Evolutionary conservation across 2,329 filamentous ascomycete species (phyloP).

Genomic region (Pseudogymnoascus sp.): DNA sequence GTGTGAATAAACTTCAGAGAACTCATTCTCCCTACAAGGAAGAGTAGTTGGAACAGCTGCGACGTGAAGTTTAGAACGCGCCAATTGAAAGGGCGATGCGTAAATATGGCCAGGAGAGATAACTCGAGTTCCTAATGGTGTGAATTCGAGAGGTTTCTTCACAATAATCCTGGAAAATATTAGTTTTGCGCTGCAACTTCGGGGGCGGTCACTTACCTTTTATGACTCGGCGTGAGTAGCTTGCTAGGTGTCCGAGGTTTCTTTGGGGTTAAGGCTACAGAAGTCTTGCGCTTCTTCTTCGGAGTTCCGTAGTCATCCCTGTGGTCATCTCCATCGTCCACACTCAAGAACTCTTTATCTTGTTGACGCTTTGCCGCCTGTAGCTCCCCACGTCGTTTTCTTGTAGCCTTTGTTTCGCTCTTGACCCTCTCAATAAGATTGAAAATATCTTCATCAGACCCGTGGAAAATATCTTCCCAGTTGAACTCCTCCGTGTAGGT

Average conservation of each 20-base stretch:
- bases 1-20: conserved; percentile 84
- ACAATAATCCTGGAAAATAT: conserved; percentile 46
- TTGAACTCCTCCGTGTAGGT: conserved; percentile 86
- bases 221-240: conserved; percentile 52
- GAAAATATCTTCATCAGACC: conserved; percentile 22
- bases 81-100: conserved; percentile 83
- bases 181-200: neutral
- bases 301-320: conserved; percentile 40
- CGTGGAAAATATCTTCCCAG: conserved; percentile 76
- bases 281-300: conserved; percentile 45
- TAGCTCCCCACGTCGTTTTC: conserved; percentile 30
- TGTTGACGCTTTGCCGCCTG: conserved; percentile 20
- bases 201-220: conserved; percentile 37
- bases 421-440: conserved; percentile 40
- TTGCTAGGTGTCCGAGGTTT: conserved; percentile 34
- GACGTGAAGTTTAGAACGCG: conserved; percentile 81
- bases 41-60: conserved; percentile 83
- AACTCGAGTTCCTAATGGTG: conserved; percentile 79
- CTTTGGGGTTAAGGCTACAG: conserved; percentile 29
- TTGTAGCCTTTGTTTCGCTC: conserved; percentile 62
- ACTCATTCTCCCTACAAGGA: conserved; percentile 87
- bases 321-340: conserved; percentile 27
- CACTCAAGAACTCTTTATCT: conserved; percentile 31
- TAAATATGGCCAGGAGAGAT: conserved; percentile 67
- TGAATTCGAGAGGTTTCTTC: conserved; percentile 90